Base-by-base conservation (phyloP, 164 flowering plant species). In the Berberis vulgaris region DNA sequence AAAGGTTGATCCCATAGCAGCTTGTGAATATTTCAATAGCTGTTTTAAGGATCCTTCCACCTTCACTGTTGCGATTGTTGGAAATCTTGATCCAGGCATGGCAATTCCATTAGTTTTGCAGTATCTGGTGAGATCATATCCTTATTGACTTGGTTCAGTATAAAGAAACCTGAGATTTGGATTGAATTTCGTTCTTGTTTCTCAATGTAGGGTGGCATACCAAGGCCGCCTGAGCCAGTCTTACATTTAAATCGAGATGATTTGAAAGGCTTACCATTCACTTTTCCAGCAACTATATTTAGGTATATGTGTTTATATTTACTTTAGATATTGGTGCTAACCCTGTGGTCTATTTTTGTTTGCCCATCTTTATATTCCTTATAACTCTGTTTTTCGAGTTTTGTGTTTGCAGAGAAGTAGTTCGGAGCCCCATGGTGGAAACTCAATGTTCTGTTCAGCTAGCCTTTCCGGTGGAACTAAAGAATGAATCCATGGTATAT, bases 11-110 rank as follows among this genome's bases (percentile, higher is more conserved):
- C 93, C 98, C 3, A 55, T 74, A 57, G 85, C 67, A 77, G 91
- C 96, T 42, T 93, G 96, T 70, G 88, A 85, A 67, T 93, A 88
- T 75, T 93, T 89, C 74, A 88, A 78, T 76, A 81, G 72, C 44
- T 93, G 98, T 74, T 93, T 89, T 60, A 88, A 81, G 75, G 98
- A 93, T 71, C 98, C 98, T 13, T 89, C 98, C 54, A 86, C 86
- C 41, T 93, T 93, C 67, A 85, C 96, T 4, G 82, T 88, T 59
- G 96, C 85, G 65, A 83, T 93, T 76, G 97, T 89, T 74, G 98
- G 98, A 66, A 93, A 86, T 72, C 79, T 93, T 62, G 83, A 88
- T 68, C 88, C 96, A 41, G 61, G 68, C 26, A 71, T 78, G 63
- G 88, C 97, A 65, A 69, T 74, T 63, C 98, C 96, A 65, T 62